Evolutionary conservation across 306 rosid genomes (phyloP), one percentile per base, ranked within the genome.

Genomic region (cucumber (Cucumis sativus)): DNA sequence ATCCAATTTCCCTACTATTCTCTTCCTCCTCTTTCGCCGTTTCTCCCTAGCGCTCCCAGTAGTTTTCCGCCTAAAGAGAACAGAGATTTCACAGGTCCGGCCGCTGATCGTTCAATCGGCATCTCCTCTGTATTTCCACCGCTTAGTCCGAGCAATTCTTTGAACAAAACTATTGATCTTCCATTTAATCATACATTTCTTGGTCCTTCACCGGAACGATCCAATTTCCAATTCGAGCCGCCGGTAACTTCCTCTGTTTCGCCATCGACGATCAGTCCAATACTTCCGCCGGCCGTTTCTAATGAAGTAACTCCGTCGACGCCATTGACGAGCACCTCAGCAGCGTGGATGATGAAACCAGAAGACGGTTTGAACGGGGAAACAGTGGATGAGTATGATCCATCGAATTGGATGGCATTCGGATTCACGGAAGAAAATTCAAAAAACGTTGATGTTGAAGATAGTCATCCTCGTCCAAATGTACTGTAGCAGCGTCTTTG

Each of bases 1-100:
- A 51, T 49, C 40, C 64, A 14, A 5, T 20, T 10, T 6, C 35
- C 25, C 5, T 58, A 13, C 15, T 21, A 7, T 58, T 57, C 68
- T 58, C 60, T 59, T 33, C 74, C 80, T 52, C 75, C 75, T 64
- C 12, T 65, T 63, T 37, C 80, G 37, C 57, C 12, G 43, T 51
- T 61, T 40, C 58, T 1, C 16, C 65, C 80, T 3, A 28, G 6
- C 15, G 40, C 3, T 43, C 40, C 58, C 0, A 5, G 54, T 0
- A 13, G 30, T 13, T 76, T 58, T 47, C 71, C 70, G 62, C 80
- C 80, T 15, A 5, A 47, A 40, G 21, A 55, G 21, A 25, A 60
- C 21, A 65, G 57, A 33, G 51, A 20, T 28, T 76, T 17, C 21
- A 25, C 57, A 1, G 37, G 3, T 45, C 39, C 41, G 47, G 6